Conservation (phyloP, 306 rosid genomes). For the Fragaria vesca region DNA sequence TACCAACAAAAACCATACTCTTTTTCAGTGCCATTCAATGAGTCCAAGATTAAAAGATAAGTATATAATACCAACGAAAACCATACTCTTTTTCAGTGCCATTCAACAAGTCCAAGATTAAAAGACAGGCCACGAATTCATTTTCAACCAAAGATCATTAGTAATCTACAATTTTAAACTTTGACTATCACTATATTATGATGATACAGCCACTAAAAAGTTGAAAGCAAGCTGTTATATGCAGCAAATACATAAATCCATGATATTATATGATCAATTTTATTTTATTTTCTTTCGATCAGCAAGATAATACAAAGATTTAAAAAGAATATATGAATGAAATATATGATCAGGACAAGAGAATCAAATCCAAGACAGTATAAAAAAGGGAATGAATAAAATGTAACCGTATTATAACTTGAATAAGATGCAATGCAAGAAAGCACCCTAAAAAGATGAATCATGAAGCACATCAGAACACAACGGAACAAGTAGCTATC, state of each 20-base stretch:
- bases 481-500: conserved; percentile 8
- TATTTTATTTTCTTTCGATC: background rate
- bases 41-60: background rate
- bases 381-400: background rate
- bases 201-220: background rate
- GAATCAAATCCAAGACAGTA: background rate
- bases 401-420: background rate
- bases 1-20: background rate
- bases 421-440: too few relatives aligned
- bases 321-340: background rate
- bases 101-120: background rate
- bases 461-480: background rate
- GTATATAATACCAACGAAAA: background rate
- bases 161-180: background rate
- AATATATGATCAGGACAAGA: background rate
- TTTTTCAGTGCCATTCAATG: background rate
- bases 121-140: background rate
- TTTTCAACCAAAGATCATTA: background rate
- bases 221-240: background rate
- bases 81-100: background rate
- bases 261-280: background rate
- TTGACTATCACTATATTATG: background rate
- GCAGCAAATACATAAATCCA: background rate
- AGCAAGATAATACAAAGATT: background rate
- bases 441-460: background rate